These are phyloP conservation scores for Hypoxylon sp. DNA, from an alignment of 2,329 filamentous ascomycete genomes.

Conservation along the genomic window DNA sequence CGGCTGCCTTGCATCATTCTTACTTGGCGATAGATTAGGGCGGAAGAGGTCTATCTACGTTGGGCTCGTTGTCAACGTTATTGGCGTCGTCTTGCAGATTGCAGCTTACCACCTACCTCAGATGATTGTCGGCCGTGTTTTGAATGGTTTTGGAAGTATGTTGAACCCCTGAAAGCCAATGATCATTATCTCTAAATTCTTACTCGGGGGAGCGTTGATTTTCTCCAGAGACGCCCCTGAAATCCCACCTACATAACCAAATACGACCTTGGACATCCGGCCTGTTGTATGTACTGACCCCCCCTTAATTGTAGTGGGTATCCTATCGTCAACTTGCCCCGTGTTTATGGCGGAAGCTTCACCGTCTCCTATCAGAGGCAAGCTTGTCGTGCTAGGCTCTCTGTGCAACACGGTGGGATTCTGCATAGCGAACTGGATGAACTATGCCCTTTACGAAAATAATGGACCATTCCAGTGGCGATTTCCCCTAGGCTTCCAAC, in stretches of 20 bases:
- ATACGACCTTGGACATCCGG: conserved; percentile 18
- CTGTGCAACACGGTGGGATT: conserved; percentile 36
- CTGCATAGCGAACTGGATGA: conserved; percentile 57
- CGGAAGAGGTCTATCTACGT: conserved; percentile 54
- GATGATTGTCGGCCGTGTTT: conserved; percentile 61
- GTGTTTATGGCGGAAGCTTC: conserved; percentile 59
- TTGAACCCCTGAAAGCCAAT: conserved; percentile 52
- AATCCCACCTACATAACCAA: conserved; percentile 8
- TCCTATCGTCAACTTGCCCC: conserved; percentile 53
- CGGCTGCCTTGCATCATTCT: conserved; percentile 58
- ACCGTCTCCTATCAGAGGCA: conserved; percentile 53
- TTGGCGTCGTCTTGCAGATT: conserved; percentile 56
- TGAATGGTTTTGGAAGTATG: conserved; percentile 66
- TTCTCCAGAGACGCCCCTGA: conserved; percentile 19
- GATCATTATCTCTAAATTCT: not conserved
- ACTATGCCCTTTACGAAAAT: conserved; percentile 58
- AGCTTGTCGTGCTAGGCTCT: conserved; percentile 54
- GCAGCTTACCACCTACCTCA: conserved; percentile 57
- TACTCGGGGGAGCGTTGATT: conserved; percentile 1
- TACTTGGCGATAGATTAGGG: conserved; percentile 55
- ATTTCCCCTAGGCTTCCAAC: conserved; percentile 63
- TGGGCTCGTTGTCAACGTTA: conserved; percentile 54
- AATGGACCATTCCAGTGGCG: conserved; percentile 58
- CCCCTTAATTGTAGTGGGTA: conserved; percentile 28
- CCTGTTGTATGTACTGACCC: conserved; percentile 31